Evolutionary conservation across 2,329 filamentous ascomycete species (phyloP), one percentile per base, ranked within the genome.

Genomic region (Colletotrichum navitas): DNA sequence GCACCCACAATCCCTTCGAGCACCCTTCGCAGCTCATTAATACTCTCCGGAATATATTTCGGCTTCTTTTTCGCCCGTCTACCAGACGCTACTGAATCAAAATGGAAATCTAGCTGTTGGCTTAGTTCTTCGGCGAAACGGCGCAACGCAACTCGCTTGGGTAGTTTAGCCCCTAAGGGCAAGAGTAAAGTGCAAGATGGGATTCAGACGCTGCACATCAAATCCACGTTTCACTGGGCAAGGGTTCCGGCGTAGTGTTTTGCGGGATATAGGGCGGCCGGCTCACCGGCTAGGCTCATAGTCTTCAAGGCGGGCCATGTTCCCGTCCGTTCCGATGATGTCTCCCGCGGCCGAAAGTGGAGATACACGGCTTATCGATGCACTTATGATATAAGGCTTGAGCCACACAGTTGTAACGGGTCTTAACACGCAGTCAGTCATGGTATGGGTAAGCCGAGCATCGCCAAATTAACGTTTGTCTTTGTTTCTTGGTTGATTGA

Each of bases 301-400:
- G 45, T 39, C 54, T 60, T 26, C 41, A n/a, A 61, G 24, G 63
- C 32, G 63, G 67, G 51, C 61, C 41, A 61, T 26, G 47, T 66
- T 18, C 26, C 11, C 24, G 18, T 55, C 59, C 47, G 63, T 70
- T 70, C 61, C 63, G 67, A 61, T 41, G 55, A 45, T 45, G 55
- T 39, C 7, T 39, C 7, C 32, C 32, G 12, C 16, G 47, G 34
- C 3, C 26, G 11, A 18, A 61, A 41, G 39, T 59, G 11, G 18
- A 16, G 12, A 26, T 2, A 21, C 0, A n/a, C n/a, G 41, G 32
- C 11, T 16, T 18, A 5, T 18, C 39, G n/a, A 47, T 43, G n/a
- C 39, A 45, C 47, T 55, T 66, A 61, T 54, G 18, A 39, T n/a
- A 61, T 36, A 7, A 11, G 41, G 21, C 21, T 32, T 16, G 7